Base-by-base conservation (phyloP, 495 filamentous ascomycete species). In the Chaetomidium leptoderma region DNA sequence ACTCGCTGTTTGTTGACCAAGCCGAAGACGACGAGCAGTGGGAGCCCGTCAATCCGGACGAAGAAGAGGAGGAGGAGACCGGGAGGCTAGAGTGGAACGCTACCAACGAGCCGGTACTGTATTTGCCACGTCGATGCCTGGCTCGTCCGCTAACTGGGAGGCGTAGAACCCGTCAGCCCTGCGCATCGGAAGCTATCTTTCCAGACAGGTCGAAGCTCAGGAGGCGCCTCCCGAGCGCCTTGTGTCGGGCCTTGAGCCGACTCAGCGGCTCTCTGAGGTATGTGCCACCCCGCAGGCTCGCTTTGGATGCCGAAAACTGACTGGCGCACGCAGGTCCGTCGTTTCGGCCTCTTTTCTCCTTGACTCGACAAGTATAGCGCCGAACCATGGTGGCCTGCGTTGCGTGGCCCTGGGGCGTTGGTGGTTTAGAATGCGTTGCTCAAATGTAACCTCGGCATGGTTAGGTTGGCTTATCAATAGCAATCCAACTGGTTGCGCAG, bases 401-500 rank as follows among this genome's bases (percentile, higher is more conserved):
- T 21, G 19, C 50, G 14, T 30, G 30, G 26, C 40, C 39, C 7
- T 8, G 37, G n/a, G n/a, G 40, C 26, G 21, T 43, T 30, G 27
- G 45, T 21, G 19, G 35, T 17, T 33, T 13, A n/a, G 30, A 35
- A 26, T 11, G 2, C 24, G 14, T 43, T 46, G 52, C 44, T 27
- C 4, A 1, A 19, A 56, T 40, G 14, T 42, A 46, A 40, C 55
- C 46, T n/a, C 24, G 7, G 21, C 7, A 1, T 27, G 13, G 21
- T 53, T 35, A 66, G 45, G 48, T 40, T 39, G 35, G 46, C 44
- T 61, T 60, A 19, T 67, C 59, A 21, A 82, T 74, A 57, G 81
- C 80, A 36, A 91, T 74, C 86, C 90, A 96, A 62, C 84, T 95
- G 14, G 92, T 95, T 21, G 92, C 92, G 73, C 91, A 96, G 13